These are phyloP conservation scores for Rhynchosporium agropyri DNA, from an alignment of 2,329 filamentous ascomycete genomes.

Conservation along the genomic window DNA sequence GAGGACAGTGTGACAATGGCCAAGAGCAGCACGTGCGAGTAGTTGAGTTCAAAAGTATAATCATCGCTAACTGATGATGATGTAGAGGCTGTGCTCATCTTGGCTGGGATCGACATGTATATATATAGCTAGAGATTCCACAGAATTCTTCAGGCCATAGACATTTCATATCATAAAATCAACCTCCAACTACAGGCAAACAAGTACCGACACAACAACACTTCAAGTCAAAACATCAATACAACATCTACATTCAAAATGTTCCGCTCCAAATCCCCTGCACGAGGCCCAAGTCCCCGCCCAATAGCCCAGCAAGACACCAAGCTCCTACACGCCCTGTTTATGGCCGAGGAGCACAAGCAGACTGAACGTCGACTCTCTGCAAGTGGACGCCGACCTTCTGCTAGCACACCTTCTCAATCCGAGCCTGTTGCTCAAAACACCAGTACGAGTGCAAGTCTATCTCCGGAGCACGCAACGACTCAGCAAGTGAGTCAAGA, in stretches of 20 bases:
- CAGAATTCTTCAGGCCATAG: not conserved
- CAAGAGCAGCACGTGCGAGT: constrained; percentile 7
- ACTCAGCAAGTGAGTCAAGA: not conserved
- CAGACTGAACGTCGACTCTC: not conserved
- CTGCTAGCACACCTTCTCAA: constrained; percentile 2
- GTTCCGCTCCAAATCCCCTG: constrained; percentile 8
- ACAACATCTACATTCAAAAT: not conserved
- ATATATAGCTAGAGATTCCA: not conserved
- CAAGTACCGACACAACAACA: not conserved
- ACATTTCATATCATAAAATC: not conserved
- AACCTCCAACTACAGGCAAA: not conserved
- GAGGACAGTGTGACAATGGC: constrained; percentile 4
- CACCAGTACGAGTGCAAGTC: not conserved
- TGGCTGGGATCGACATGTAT: constrained; percentile 4
- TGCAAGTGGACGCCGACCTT: constrained; percentile 8
- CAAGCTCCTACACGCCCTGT: constrained; percentile 15
- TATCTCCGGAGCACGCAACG: not conserved
- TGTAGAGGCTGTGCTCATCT: constrained; percentile 9
- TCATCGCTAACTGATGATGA: constrained; percentile 1
- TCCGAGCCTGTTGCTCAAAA: not conserved
- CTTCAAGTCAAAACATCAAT: not conserved
- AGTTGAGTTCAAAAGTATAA: not conserved
- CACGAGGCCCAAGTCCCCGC: constrained; percentile 2
- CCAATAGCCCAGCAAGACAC: constrained; percentile 10
- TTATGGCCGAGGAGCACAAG: constrained; percentile 12